Conservation (phyloP, 78 protist species). For the Guillardia theta region DNA sequence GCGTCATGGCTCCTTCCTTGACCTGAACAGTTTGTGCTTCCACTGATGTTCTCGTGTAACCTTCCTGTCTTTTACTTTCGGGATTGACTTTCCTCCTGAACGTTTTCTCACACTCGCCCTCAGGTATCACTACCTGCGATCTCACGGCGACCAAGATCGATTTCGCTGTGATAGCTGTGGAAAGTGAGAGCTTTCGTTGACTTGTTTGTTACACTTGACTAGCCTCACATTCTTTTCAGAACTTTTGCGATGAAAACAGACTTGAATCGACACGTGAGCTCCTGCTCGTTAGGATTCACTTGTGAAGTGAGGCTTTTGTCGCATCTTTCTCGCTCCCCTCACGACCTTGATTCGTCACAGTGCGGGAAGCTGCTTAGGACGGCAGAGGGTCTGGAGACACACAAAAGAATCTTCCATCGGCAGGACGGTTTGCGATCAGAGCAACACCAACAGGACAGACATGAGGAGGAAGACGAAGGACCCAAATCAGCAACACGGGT, state of each 20-base stretch:
- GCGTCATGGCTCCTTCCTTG: too few species aligned
- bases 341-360: not conserved
- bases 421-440: too few species aligned
- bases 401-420: not conserved
- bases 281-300: not conserved
- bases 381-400: not conserved
- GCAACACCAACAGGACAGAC: too few species aligned
- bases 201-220: not conserved
- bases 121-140: not conserved
- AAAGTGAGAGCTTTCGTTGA: not conserved
- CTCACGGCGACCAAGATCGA: not conserved
- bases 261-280: not conserved
- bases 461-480: too few species aligned
- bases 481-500: too few species aligned
- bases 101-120: too few species aligned
- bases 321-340: not conserved
- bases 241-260: not conserved
- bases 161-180: not conserved
- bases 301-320: not conserved
- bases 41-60: too few species aligned
- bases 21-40: too few species aligned
- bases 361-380: not conserved
- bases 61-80: too few species aligned
- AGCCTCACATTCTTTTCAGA: not conserved
- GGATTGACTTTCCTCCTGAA: too few species aligned